Conservation (phyloP, 2,329 filamentous ascomycete genomes). For the Nemania sp. region DNA sequence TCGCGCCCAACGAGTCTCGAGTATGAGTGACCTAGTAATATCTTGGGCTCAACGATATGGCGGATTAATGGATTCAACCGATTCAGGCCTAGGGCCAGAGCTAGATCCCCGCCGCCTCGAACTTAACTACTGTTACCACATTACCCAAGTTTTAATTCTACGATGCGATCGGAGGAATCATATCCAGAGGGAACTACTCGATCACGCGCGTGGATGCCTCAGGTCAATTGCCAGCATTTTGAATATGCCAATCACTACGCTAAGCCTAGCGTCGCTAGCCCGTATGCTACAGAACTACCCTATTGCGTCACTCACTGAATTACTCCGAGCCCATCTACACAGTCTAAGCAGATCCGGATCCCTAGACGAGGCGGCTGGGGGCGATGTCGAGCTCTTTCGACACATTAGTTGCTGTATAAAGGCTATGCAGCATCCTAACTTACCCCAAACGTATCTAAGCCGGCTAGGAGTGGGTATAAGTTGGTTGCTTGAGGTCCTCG, state of each 20-base stretch:
- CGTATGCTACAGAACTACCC: conserved; percentile 27
- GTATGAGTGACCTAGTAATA: conserved; percentile 2
- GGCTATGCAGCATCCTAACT: conserved; percentile 24
- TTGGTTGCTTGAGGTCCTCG: conserved; percentile 21
- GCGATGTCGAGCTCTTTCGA: conserved; percentile 23
- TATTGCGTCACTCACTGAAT: conserved; percentile 22
- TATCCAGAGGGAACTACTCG: conserved; percentile 14
- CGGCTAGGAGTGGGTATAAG: conserved; percentile 17
- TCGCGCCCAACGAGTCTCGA: conserved; percentile 13
- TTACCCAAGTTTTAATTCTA: conserved; percentile 23
- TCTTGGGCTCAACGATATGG: conserved; percentile 23
- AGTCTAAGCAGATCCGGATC: background rate
- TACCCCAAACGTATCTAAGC: conserved; percentile 25
- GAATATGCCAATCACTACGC: conserved; percentile 14
- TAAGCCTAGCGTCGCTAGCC: conserved; percentile 12
- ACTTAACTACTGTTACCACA: conserved; percentile 24
- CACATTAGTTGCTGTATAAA: conserved; percentile 14
- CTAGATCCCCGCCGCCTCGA: conserved; percentile 17
- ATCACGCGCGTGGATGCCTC: conserved; percentile 21
- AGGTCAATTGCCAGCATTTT: conserved; percentile 14
- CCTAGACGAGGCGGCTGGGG: conserved; percentile 4
- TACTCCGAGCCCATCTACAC: conserved; percentile 21
- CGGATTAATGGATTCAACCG: conserved; percentile 5
- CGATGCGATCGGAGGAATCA: conserved; percentile 20
- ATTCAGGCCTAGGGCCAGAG: background rate